Evolutionary conservation across 1,284 basidiomycete species (phyloP).

Genomic region (Apiotrichum porosum): DNA sequence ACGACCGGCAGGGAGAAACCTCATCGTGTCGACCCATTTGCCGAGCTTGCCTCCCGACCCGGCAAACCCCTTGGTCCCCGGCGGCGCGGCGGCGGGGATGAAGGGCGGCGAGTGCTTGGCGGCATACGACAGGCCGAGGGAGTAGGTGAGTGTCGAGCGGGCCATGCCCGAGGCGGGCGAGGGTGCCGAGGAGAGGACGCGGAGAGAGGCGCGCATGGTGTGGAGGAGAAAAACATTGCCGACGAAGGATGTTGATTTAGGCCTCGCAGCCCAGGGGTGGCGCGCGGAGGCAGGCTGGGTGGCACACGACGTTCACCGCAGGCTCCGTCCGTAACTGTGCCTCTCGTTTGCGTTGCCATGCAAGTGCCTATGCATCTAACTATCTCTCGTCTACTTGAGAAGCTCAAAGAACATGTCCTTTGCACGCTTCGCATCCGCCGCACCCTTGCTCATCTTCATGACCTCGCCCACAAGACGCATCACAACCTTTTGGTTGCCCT

Average conservation of each 20-base stretch:
- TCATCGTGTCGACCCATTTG: slow-evolving; percentile 36
- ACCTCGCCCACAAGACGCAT: slow-evolving; percentile 84
- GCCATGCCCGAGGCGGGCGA: slow-evolving; percentile 1
- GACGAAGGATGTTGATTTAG: too few species aligned
- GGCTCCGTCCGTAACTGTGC: too few species aligned
- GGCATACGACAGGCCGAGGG: slow-evolving; percentile 45
- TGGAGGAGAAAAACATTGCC: too few species aligned
- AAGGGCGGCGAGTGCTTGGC: slow-evolving; percentile 48
- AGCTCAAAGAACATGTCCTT: slow-evolving; percentile 38
- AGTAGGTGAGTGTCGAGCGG: slow-evolving; percentile 24
- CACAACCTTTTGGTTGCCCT: slow-evolving; percentile 74
- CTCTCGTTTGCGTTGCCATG: background rate
- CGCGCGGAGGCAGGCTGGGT: background rate
- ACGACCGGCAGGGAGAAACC: slow-evolving; percentile 34
- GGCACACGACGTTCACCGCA: too few species aligned
- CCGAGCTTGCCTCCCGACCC: slow-evolving; percentile 23
- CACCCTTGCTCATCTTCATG: slow-evolving; percentile 77
- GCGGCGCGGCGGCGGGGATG: slow-evolving; percentile 14
- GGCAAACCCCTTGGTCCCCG: slow-evolving; percentile 13
- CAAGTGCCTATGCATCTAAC: too few species aligned
- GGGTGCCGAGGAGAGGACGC: slow-evolving; percentile 10
- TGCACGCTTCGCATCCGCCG: slow-evolving; percentile 59
- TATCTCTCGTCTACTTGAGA: slow-evolving; percentile 13
- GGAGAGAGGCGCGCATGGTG: slow-evolving; percentile 9
- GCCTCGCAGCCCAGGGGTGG: too few species aligned